A percentile compares a stretch with the other conserved stretches of the same genome.
phyloP scores from a whole-genome alignment of 2,329 filamentous ascomycete genomes.

The Rachicladosporium sp. region DNA sequence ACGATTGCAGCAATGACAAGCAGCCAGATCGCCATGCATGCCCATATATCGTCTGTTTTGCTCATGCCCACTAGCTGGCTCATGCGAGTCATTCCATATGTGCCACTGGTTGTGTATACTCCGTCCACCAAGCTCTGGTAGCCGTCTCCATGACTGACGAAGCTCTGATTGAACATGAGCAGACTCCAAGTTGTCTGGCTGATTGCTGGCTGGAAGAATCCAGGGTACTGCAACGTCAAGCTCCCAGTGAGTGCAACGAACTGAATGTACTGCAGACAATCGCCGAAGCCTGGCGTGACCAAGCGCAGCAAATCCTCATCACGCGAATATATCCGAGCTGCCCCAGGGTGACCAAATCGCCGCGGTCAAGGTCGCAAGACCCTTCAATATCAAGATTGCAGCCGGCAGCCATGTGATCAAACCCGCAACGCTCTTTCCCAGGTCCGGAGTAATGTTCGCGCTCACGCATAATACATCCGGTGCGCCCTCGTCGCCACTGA shows the following conservation, averaged over 20 bases:
- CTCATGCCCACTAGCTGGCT: conserved; percentile 75
- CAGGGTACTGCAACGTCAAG: conserved; percentile 77
- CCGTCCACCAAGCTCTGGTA: conserved; percentile 64
- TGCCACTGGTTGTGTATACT: conserved; percentile 68
- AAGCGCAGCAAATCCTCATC: conserved; percentile 84
- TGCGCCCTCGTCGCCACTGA: conserved; percentile 55
- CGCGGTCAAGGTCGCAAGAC: conserved; percentile 68
- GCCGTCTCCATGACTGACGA: conserved; percentile 57
- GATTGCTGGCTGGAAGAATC: conserved; percentile 83
- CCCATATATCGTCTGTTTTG: conserved; percentile 71
- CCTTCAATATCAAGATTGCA: conserved; percentile 66
- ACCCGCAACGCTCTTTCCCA: conserved; percentile 55
- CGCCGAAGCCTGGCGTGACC: conserved; percentile 90
- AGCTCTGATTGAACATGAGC: conserved; percentile 86
- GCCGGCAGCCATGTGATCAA: conserved; percentile 66
- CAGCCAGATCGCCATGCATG: conserved; percentile 85
- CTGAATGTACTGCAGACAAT: conserved; percentile 94
- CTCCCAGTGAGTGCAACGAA: conserved; percentile 82
- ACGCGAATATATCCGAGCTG: conserved; percentile 70
- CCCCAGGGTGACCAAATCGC: conserved; percentile 91
- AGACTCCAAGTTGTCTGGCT: conserved; percentile 81
- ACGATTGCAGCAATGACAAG: conserved; percentile 60
- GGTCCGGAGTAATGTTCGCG: conserved; percentile 68
- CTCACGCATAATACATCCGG: conserved; percentile 68
- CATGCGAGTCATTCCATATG: conserved; percentile 66